Evolutionary conservation across 257 asterid species (phyloP).

Genomic region (Prunella vulgaris): DNA sequence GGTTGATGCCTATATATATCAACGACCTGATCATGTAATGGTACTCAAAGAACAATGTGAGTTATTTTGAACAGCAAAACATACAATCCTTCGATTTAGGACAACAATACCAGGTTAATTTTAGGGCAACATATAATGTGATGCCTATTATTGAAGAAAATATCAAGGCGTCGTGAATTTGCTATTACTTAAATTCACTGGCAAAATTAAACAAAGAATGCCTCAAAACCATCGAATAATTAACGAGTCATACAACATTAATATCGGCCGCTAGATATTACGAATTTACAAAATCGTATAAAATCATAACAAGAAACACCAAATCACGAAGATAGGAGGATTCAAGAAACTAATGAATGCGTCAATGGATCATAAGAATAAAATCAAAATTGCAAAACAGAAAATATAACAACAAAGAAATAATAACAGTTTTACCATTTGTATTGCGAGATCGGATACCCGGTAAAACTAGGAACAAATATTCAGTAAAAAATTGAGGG

Average conservation of each 20-base stretch:
- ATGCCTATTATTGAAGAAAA: no score
- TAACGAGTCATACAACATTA: background rate
- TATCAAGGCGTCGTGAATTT: no score
- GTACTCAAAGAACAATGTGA: background rate
- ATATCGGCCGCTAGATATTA: background rate
- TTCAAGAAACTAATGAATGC: background rate
- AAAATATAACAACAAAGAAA: background rate
- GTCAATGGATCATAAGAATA: background rate
- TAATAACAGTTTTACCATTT: constrained; percentile 16
- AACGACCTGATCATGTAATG: background rate
- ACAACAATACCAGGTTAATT: background rate
- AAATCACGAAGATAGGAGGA: background rate
- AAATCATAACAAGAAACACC: background rate
- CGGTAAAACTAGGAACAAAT: constrained; percentile 10
- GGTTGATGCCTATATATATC: background rate
- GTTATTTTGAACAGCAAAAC: background rate
- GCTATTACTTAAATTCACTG: background rate
- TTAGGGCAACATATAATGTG: background rate
- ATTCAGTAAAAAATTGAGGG: background rate
- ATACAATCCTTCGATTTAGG: background rate
- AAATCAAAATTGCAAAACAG: background rate
- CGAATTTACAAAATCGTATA: background rate
- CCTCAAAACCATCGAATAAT: background rate
- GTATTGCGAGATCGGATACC: constrained; percentile 21
- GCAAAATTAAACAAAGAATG: background rate